A percentile compares a stretch with the other conserved stretches of the same genome.
phyloP scores from a whole-genome alignment of 306 rosid species.

The Begonia loranthoides region DNA sequence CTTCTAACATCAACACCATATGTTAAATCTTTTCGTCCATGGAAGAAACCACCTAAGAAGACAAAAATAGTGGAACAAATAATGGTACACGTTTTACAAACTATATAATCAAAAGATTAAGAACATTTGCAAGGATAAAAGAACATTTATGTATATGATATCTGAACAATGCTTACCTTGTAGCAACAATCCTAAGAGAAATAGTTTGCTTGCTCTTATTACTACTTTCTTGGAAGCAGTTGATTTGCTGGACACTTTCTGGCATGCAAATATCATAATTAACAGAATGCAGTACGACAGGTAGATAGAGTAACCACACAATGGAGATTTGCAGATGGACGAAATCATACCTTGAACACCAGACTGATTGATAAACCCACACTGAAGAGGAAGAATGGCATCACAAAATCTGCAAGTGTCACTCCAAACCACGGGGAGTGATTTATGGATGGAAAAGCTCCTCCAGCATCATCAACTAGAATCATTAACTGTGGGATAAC shows the following conservation, averaged over 20 bases:
- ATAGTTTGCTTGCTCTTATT: constrained; percentile 46
- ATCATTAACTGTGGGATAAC: constrained; percentile 46
- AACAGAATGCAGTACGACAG: not conserved
- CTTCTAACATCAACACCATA: constrained; percentile 62
- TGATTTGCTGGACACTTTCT: constrained; percentile 51
- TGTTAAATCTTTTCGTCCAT: constrained; percentile 44
- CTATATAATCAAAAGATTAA: not conserved
- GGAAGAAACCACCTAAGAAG: constrained; percentile 66
- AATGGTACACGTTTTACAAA: not conserved
- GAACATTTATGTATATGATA: no score
- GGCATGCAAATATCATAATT: constrained; percentile 11
- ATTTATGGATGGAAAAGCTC: constrained; percentile 61
- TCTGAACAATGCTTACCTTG: constrained; percentile 45
- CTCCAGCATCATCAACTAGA: constrained; percentile 62
- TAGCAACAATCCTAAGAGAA: constrained; percentile 49
- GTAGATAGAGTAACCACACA: not conserved
- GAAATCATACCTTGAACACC: constrained; percentile 46
- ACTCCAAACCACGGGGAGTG: constrained; percentile 80
- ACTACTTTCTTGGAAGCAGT: constrained; percentile 44
- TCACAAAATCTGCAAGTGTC: constrained; percentile 69
- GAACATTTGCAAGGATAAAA: no score
- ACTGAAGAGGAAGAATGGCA: constrained; percentile 67
- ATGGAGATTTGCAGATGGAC: not conserved
- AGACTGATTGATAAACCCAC: constrained; percentile 59
- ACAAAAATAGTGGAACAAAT: constrained; percentile 16